phyloP scores from a whole-genome alignment of 768 basidiomycete species.

The Imleria badia region DNA sequence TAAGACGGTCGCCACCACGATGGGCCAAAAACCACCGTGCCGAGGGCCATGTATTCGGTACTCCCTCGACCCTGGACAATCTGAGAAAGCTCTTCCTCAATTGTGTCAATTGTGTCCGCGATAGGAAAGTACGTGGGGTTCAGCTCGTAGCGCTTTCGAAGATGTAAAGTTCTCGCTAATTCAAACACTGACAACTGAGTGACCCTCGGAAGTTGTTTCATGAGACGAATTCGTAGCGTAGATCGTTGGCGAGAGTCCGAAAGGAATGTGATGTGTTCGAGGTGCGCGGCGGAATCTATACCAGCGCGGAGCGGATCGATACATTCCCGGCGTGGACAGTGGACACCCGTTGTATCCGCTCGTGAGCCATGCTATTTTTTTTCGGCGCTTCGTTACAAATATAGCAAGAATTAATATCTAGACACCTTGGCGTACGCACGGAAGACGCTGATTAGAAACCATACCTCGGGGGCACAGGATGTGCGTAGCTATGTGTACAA shows the following conservation, averaged over 20 bases:
- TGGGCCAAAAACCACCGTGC: constrained; percentile 1
- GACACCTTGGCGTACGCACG: background rate
- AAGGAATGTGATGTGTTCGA: background rate
- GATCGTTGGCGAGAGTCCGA: background rate
- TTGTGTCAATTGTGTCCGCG: background rate
- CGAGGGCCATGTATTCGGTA: background rate
- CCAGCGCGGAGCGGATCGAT: background rate
- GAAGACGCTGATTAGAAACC: too few species aligned
- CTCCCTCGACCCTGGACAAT: background rate
- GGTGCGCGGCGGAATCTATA: background rate
- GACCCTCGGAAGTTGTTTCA: background rate
- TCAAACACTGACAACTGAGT: background rate
- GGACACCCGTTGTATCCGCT: background rate
- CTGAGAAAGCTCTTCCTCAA: background rate
- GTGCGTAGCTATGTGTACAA: background rate
- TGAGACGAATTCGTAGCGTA: background rate
- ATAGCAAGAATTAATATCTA: background rate
- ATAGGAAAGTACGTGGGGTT: background rate
- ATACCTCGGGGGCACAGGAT: too few species aligned
- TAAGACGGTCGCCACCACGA: background rate
- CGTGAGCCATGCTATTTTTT: background rate
- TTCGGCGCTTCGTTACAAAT: background rate
- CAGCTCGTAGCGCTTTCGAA: background rate
- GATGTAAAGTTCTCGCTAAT: background rate
- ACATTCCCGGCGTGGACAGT: background rate